Base-by-base conservation (phyloP, 176 grass and related monocot genomes). In the Oryza officinalis region DNA sequence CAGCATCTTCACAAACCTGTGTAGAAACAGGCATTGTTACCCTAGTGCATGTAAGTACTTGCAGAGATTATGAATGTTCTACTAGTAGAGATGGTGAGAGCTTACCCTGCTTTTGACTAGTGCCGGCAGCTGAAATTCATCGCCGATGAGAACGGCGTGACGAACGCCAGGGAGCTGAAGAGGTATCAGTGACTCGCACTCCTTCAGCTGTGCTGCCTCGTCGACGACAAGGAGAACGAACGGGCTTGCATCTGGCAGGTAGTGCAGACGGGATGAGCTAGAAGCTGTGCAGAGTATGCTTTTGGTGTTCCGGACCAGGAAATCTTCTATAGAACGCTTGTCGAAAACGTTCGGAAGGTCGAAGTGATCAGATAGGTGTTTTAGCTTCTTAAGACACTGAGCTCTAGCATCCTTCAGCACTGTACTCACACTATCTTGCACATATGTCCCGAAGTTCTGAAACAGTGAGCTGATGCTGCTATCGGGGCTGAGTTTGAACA, bases 191-290 rank as follows among this genome's bases (percentile, higher is more conserved):
- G 95, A 86, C 65, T 94, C 95, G 13, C 86, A 97, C 67, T 97
- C 92, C 77, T 89, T 94, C 1, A 97, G 63, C 72, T 97, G 92
- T 0, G 89, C 92, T 0, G 95, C 95, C 82, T 97, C 95, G 84
- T 97, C 95, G 18, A 93, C 86, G 0, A 93, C 88, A 0, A 97
- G 35, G 49, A 93, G 32, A 10, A 93, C 80, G 11, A 97, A 83
- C 27, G 92, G 84, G 20, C 71, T 8, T 1, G 60, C 2, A 0
- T 61, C 65, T 12, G 38, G 30, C 41, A 69, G 37, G 30, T 54
- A 35, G 33, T 35, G 33, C 35, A 37, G 7, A 37, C 35, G 35
- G 7, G 7, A 8, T 37, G 35, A 37, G 7, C 35, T 37, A 8
- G 35, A 37, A 37, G 35, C 35, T 37, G 92, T 97, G 66, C 86